These are phyloP conservation scores for Lophium mytilinum DNA, from an alignment of 495 filamentous ascomycete genomes.

Conservation along the genomic window DNA sequence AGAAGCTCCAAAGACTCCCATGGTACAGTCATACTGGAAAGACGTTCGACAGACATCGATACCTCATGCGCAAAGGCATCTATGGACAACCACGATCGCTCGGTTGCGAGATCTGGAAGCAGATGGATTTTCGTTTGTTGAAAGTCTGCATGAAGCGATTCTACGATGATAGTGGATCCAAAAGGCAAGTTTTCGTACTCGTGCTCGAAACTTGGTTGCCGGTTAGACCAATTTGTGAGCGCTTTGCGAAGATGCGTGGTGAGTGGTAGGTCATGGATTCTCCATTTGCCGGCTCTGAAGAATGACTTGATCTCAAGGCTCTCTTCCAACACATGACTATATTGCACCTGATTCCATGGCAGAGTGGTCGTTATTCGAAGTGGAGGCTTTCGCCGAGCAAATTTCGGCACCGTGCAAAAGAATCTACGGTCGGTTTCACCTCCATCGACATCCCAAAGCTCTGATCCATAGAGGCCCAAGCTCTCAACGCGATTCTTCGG, in stretches of 20 bases:
- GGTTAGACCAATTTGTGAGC: slow-evolving; percentile 9
- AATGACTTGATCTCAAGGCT: too few relatives aligned
- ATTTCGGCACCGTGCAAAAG: slow-evolving; percentile 13
- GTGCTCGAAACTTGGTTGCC: slow-evolving; percentile 2
- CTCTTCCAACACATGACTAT: not conserved
- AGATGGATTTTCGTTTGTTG: slow-evolving; percentile 15
- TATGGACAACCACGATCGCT: slow-evolving; percentile 4
- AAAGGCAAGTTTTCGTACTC: slow-evolving; percentile 11
- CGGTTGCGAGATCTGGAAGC: slow-evolving; percentile 10
- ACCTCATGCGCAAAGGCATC: too few relatives aligned
- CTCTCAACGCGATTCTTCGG: slow-evolving; percentile 20
- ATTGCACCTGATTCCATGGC: not conserved
- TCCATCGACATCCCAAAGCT: slow-evolving; percentile 9
- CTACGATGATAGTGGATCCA: slow-evolving; percentile 12
- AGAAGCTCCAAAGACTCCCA: slow-evolving; percentile 3
- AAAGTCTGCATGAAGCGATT: slow-evolving; percentile 1
- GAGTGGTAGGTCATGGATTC: not conserved
- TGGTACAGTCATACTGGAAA: not conserved
- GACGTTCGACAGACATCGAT: slow-evolving; percentile 10
- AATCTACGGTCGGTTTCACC: slow-evolving; percentile 7
- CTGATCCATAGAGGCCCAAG: not conserved
- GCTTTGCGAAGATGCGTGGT: slow-evolving; percentile 7
- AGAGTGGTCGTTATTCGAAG: slow-evolving; percentile 14
- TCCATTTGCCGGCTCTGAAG: not conserved
- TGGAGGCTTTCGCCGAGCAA: slow-evolving; percentile 6